These are phyloP conservation scores for Candida frijolesensis DNA, from an alignment of 1,139 yeast genomes.

Conservation along the genomic window DNA sequence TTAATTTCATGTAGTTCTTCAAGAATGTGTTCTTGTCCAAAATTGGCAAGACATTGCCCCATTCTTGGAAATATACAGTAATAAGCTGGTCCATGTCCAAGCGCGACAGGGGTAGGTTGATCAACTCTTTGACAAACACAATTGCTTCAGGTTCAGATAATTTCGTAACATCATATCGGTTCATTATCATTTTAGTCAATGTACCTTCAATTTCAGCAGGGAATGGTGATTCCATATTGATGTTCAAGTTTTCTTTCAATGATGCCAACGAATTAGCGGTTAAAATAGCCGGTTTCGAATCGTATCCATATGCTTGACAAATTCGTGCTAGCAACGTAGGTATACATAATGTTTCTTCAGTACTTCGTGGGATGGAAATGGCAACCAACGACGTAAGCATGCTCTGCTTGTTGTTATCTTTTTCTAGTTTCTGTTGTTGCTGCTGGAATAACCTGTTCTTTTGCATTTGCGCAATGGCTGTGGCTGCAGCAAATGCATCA, in stretches of 20 bases:
- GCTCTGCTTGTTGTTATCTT: conserved; percentile 48
- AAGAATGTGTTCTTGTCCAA: conserved; percentile 68
- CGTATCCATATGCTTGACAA: conserved; percentile 69
- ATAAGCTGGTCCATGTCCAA: conserved; percentile 58
- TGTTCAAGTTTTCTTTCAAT: conserved; percentile 47
- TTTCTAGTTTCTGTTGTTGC: conserved; percentile 24
- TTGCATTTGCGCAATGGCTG: conserved; percentile 61
- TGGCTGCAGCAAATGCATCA: conserved; percentile 74
- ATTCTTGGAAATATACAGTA: conserved; percentile 70
- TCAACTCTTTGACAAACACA: conserved; percentile 44
- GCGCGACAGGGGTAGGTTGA: conserved; percentile 53
- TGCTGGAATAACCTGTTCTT: conserved; percentile 29
- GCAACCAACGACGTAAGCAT: conserved; percentile 68
- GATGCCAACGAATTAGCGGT: conserved; percentile 73
- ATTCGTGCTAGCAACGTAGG: conserved; percentile 70
- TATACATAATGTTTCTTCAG: conserved; percentile 73
- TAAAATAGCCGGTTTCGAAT: conserved; percentile 64
- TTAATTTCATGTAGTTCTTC: conserved; percentile 54
- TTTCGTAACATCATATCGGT: conserved; percentile 29
- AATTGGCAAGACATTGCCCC: conserved; percentile 75
- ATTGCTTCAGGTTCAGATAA: conserved; percentile 39
- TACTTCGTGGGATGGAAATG: conserved; percentile 71
- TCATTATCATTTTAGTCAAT: conserved; percentile 30
- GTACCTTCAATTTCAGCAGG: conserved; percentile 17
- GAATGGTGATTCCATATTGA: conserved; percentile 12